phyloP scores from a whole-genome alignment of 805 yeast species.

The Maudiozyma bulderi region DNA sequence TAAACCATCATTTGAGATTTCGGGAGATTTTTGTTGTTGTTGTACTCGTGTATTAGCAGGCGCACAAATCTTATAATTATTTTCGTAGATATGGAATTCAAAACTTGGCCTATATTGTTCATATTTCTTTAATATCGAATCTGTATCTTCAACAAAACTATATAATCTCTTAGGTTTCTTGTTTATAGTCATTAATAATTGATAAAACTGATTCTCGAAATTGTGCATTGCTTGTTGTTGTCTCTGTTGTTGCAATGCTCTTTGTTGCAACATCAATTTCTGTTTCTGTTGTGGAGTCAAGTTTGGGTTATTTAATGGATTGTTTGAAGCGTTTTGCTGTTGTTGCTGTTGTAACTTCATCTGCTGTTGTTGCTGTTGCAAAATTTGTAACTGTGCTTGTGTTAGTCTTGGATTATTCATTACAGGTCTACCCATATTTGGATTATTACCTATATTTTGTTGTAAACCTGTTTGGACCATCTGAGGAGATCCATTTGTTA shows the following conservation, averaged over 20 bases:
- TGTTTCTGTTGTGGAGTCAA: slow-evolving; percentile 14
- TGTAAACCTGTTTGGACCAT: not conserved
- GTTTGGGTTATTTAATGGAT: too few relatives aligned
- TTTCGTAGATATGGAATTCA: slow-evolving; percentile 84
- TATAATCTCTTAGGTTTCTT: slow-evolving; percentile 37
- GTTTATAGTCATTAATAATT: slow-evolving; percentile 25
- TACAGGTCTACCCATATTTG: not conserved
- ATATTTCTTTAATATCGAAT: slow-evolving; percentile 66
- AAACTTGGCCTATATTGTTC: slow-evolving; percentile 70
- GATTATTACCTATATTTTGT: not conserved
- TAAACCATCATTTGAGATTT: slow-evolving; percentile 49
- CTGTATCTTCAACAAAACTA: slow-evolving; percentile 61
- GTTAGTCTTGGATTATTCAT: slow-evolving; percentile 4
- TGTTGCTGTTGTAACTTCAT: slow-evolving; percentile 17
- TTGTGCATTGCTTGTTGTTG: slow-evolving; percentile 36
- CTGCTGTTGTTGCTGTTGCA: slow-evolving; percentile 12
- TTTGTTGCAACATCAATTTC: slow-evolving; percentile 28
- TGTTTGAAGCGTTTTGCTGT: not conserved
- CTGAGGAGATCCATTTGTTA: not conserved
- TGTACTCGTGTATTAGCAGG: slow-evolving; percentile 35
- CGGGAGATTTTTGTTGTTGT: slow-evolving; percentile 28
- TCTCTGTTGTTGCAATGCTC: slow-evolving; percentile 19
- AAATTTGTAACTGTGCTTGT: not conserved
- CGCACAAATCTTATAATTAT: slow-evolving; percentile 83
- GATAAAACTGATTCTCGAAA: slow-evolving; percentile 34